Conservation (phyloP, 2,329 filamentous ascomycete genomes). For the Beauveria brongniartii region DNA sequence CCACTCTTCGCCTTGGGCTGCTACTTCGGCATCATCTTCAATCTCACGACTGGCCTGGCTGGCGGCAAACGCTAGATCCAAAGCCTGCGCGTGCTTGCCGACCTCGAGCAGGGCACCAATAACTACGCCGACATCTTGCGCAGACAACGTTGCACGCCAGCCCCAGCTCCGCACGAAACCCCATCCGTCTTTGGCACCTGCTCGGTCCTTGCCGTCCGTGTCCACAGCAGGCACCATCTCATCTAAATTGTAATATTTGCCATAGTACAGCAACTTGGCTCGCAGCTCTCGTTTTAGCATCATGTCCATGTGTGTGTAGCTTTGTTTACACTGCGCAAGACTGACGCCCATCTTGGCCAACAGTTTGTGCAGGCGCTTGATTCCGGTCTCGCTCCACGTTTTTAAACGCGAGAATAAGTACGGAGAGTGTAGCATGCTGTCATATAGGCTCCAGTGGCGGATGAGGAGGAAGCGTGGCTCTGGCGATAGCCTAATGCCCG, state of each 20-base stretch:
- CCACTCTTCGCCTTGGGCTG: constrained; percentile 54
- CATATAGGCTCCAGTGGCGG: constrained; percentile 93
- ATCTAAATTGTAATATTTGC: constrained; percentile 86
- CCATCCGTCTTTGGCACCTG: constrained; percentile 81
- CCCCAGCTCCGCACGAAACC: constrained; percentile 97
- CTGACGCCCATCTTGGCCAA: constrained; percentile 98
- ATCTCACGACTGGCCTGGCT: constrained; percentile 32
- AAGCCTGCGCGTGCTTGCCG: constrained; percentile 47
- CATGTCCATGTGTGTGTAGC: constrained; percentile 98
- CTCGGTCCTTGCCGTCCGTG: constrained; percentile 60
- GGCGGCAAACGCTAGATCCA: constrained; percentile 22
- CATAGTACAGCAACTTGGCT: constrained; percentile 81
- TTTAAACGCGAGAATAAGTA: constrained; percentile 88
- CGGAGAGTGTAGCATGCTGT: constrained; percentile 96
- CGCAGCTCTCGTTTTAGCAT: constrained; percentile 83
- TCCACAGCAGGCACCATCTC: constrained; percentile 79
- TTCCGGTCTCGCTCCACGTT: constrained; percentile 86
- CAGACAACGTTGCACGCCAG: constrained; percentile 89
- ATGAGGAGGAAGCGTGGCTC: constrained; percentile 91
- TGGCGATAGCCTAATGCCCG: constrained; percentile 81
- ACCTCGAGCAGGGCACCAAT: constrained; percentile 90
- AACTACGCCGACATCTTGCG: constrained; percentile 88
- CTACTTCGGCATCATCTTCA: constrained; percentile 40
- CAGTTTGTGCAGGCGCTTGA: constrained; percentile 85
- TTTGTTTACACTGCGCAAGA: constrained; percentile 86